Conservation (phyloP, 139 green algal species). For the Chlamydomonas incerta region DNA sequence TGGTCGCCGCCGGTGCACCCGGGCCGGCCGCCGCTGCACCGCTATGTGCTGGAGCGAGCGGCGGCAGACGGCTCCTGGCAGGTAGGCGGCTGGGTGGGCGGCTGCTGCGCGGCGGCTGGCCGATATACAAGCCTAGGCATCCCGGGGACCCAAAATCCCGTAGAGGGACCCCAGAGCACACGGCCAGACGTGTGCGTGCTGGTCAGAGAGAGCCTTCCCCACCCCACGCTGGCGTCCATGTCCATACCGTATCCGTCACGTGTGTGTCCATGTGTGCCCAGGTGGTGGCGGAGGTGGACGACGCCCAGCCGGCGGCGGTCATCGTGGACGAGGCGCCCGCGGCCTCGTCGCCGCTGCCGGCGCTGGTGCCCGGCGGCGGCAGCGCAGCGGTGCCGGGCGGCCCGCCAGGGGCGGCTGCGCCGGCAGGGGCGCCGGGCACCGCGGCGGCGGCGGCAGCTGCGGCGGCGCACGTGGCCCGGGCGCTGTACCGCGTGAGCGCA, state of each 20-base stretch:
- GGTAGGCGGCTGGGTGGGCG: too few species aligned
- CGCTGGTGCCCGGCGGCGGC: background rate
- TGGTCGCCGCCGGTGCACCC: constrained; percentile 40
- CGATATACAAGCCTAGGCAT: too few species aligned
- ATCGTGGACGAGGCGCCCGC: background rate
- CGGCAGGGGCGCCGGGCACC: too few species aligned
- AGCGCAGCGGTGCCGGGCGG: background rate
- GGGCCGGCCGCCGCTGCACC: constrained; percentile 62
- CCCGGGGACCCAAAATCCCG: too few species aligned
- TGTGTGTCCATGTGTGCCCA: too few species aligned
- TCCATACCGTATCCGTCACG: too few species aligned
- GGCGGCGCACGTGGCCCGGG: background rate
- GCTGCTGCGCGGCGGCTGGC: too few species aligned
- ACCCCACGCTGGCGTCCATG: too few species aligned
- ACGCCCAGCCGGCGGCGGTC: constrained; percentile 17
- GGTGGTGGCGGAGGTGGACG: constrained; percentile 45
- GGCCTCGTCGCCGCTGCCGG: background rate
- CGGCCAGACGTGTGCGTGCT: too few species aligned
- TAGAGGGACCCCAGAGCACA: too few species aligned
- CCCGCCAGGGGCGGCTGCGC: background rate
- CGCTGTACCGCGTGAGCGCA: constrained; percentile 56
- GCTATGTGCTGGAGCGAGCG: constrained; percentile 61
- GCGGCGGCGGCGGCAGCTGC: background rate
- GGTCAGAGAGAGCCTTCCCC: too few species aligned
- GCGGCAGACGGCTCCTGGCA: background rate